Evolutionary conservation across 495 filamentous ascomycete genomes (phyloP), one percentile per base, ranked within the genome.

Genomic region (Penicillium goetzii): DNA sequence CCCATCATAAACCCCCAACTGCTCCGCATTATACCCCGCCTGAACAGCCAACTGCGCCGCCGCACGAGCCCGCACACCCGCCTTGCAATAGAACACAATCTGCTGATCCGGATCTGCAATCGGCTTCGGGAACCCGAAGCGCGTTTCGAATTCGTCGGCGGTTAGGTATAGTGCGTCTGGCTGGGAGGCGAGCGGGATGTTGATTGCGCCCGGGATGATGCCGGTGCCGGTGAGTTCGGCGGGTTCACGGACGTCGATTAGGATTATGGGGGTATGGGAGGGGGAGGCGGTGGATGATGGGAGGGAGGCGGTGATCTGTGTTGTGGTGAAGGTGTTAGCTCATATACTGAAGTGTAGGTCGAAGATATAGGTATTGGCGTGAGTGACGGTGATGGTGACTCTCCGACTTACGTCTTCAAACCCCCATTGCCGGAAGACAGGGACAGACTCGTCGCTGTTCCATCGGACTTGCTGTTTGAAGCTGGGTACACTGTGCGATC

Each of bases 21-120:
- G 83, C 36, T 89, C 86, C 5, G 84, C 84, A 65, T 79, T 76
- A 83, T 89, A 97, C 26, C 95, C 94, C 14, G 86, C 87, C 75
- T 89, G 83, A 54, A 79, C 78, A 54, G 94, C 94, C 78, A 97
- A 72, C 70, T 86, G 83, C 26, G 93, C 92, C n/a, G 93, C 94
- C 4, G 90, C 85, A 23, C 81, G 74, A 68, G 89, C 90, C 74
- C 95, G 83, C 60, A 97, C 92, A 3, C 95, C 95, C 0, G 92
- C 87, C 78, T 90, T 94, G 75, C 95, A 99, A 73, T 97, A 99
- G 68, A 97, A 95, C 2, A 97, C 86, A 12, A 97, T 77, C 32
- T 76, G 61, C 52, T 57, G 54, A 0, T 59, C 64, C 14, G 61
- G 59, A 36, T 63, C 71, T 4, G 58, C 65, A 5, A 58, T 69